Conservation (phyloP, 2,329 filamentous ascomycete genomes). For the Aureobasidium sp. region DNA sequence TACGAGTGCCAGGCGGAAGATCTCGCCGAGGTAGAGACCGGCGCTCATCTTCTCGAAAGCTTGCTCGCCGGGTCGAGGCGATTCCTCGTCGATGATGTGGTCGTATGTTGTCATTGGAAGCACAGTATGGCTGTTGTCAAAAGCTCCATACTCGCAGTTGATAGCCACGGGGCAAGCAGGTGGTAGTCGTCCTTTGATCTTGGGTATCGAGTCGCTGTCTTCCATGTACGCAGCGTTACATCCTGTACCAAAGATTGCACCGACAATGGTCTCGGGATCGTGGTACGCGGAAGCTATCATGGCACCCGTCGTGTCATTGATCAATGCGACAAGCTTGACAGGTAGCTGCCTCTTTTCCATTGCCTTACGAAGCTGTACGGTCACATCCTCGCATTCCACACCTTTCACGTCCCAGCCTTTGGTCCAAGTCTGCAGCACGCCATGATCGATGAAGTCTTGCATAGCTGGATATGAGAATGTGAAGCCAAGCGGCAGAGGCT, state of each 20-base stretch:
- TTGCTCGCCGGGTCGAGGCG: slow-evolving; percentile 87
- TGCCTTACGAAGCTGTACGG: slow-evolving; percentile 78
- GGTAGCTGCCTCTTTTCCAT: slow-evolving; percentile 73
- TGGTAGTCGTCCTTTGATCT: slow-evolving; percentile 71
- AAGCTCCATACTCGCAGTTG: slow-evolving; percentile 97
- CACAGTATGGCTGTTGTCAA: slow-evolving; percentile 88
- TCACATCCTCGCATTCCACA: slow-evolving; percentile 85
- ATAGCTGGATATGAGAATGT: slow-evolving; percentile 95
- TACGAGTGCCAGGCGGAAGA: slow-evolving; percentile 80
- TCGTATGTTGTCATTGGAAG: slow-evolving; percentile 85
- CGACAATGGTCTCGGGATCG: slow-evolving; percentile 74
- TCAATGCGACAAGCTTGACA: slow-evolving; percentile 75
- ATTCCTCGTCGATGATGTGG: slow-evolving; percentile 79
- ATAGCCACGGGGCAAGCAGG: slow-evolving; percentile 82
- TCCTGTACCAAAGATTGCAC: slow-evolving; percentile 89
- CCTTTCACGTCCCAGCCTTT: slow-evolving; percentile 94
- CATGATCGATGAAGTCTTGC: slow-evolving; percentile 89
- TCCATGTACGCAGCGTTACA: slow-evolving; percentile 96
- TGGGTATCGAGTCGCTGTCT: slow-evolving; percentile 70
- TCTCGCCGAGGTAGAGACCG: slow-evolving; percentile 86
- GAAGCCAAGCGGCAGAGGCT: slow-evolving; percentile 74
- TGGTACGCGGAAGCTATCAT: slow-evolving; percentile 87
- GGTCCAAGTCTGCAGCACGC: slow-evolving; percentile 89
- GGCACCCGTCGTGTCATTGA: slow-evolving; percentile 91
- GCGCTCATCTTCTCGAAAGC: slow-evolving; percentile 98